Base-by-base conservation (phyloP, 106 monocot genomes). In the Dactylorhiza incarnata region DNA sequence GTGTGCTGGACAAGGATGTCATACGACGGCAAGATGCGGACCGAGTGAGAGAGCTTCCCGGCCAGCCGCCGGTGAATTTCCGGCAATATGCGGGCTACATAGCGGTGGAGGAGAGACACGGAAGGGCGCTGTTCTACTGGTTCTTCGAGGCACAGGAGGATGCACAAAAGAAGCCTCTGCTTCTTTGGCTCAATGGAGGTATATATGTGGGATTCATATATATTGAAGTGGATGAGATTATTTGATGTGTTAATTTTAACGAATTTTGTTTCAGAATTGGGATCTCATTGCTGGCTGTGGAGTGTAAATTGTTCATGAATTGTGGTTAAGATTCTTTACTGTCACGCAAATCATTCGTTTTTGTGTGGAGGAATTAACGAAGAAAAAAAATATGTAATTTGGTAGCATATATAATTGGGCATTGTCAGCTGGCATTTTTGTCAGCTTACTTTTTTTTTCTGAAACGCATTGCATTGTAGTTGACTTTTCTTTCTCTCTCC, bases 161-260 rank as follows among this genome's bases (percentile, higher is more conserved):
- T 8, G 84, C 81, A 12, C 75, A 82, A 43, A 78, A 85, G 78
- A 91, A 91, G 77, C 94, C 94, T 8, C 83, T 94, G 17, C 81
- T 94, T 10, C 89, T 94, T 7, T 94, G 94, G 94, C 87, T 94
- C 58, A 94, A 94, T 70, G 94, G 94, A 91, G 94, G 94, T 94
- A 80, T 26, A 91, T 94, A 78, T 19, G 16, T 12, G 15, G 5
- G 37, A 20, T 58, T 58, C 17, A 5, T 58, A 29, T n/a, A n/a
- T n/a, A n/a, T n/a, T n/a, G 56, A 5, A 20, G 19, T 8, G 22
- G 19, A 6, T 5, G 17, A 19, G 37, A 37, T 37, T 37, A 37
- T 37, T 37, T 37, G 1, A 66, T 66, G 29, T 3, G 13, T 66
- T 0, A 26, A 5, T 66, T 37, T 6, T 20, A 19, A 66, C 0